Percentiles rank a stretch among this genome's conserved stretches.
Conservation (phyloP, 2,329 filamentous ascomycete genomes). For the Cladosporium sp. region DNA sequence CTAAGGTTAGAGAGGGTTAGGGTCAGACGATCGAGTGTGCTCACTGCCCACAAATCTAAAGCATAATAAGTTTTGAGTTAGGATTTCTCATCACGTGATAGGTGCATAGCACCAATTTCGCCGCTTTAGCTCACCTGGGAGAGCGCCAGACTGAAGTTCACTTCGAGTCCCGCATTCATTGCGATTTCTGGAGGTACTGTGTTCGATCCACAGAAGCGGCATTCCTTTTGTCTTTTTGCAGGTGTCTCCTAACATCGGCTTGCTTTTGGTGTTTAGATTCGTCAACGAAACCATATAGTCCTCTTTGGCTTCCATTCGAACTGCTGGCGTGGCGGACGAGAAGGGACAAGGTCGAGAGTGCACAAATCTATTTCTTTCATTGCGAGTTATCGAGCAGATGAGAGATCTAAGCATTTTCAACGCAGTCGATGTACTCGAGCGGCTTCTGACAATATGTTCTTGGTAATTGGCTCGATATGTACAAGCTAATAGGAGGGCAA, state of each 20-base stretch:
- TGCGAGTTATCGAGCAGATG: too few species aligned
- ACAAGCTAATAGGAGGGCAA: not conserved
- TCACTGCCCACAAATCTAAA: not conserved
- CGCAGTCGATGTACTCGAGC: not conserved
- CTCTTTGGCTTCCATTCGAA: not conserved
- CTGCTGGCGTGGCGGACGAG: not conserved
- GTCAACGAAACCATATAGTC: not conserved
- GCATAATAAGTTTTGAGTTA: too few species aligned
- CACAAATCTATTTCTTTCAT: not conserved
- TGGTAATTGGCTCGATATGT: not conserved
- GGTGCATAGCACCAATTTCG: not conserved
- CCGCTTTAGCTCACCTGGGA: slow-evolving; percentile 41
- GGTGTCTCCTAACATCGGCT: not conserved
- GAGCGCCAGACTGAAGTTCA: slow-evolving; percentile 41
- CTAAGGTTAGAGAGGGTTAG: not conserved
- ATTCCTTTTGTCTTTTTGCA: slow-evolving; percentile 12
- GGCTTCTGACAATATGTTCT: not conserved
- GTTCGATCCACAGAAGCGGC: slow-evolving; percentile 41
- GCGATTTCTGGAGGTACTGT: slow-evolving; percentile 42
- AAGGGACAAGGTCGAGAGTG: not conserved
- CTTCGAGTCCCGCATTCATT: slow-evolving; percentile 25
- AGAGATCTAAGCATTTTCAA: not conserved
- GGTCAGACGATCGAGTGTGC: not conserved
- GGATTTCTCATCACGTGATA: slow-evolving; percentile 20
- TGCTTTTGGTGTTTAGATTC: not conserved